Evolutionary conservation across 1,139 yeast species (phyloP).

Genomic region (Diutina pseudorugosa): DNA sequence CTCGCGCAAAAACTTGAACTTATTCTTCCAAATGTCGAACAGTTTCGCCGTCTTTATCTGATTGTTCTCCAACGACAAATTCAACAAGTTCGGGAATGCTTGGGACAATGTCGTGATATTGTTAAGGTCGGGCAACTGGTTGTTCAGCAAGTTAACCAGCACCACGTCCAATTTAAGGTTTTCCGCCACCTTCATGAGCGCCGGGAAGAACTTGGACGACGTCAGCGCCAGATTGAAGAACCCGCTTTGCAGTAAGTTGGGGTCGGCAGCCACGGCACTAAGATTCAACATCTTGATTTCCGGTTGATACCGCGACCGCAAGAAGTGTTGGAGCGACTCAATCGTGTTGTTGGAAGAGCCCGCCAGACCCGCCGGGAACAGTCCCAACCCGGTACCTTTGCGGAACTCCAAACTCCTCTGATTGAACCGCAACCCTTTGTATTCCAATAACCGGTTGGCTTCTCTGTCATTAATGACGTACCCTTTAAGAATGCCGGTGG

Average conservation of each 20-base stretch:
- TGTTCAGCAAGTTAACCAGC: conserved; percentile 66
- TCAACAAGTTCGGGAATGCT: conserved; percentile 63
- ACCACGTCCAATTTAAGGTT: conserved; percentile 44
- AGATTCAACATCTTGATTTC: conserved; percentile 58
- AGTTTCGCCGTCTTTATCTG: conserved; percentile 43
- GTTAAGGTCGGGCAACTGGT: conserved; percentile 51
- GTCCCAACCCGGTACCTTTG: conserved; percentile 10
- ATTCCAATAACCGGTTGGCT: conserved; percentile 44
- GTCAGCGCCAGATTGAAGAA: conserved; percentile 49
- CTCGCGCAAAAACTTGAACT: conserved; percentile 63
- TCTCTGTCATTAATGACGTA: conserved; percentile 43
- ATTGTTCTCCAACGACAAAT: conserved; percentile 72
- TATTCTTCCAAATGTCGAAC: conserved; percentile 70
- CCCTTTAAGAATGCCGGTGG: conserved; percentile 42
- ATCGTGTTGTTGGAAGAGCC: conserved; percentile 29
- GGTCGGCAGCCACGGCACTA: conserved; percentile 57
- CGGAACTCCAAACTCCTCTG: conserved; percentile 53
- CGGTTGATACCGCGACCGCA: conserved; percentile 56
- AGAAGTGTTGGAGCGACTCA: conserved; percentile 46
- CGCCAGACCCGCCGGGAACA: conserved; percentile 9
- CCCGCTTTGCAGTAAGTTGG: conserved; percentile 47
- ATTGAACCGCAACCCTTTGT: conserved; percentile 75
- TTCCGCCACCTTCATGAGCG: conserved; percentile 75
- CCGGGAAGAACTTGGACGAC: conserved; percentile 76
- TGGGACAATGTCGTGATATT: conserved; percentile 55